Evolutionary conservation across 2,329 filamentous ascomycete species (phyloP), one percentile per base, ranked within the genome.

Genomic region (Zasmidium cellare): DNA sequence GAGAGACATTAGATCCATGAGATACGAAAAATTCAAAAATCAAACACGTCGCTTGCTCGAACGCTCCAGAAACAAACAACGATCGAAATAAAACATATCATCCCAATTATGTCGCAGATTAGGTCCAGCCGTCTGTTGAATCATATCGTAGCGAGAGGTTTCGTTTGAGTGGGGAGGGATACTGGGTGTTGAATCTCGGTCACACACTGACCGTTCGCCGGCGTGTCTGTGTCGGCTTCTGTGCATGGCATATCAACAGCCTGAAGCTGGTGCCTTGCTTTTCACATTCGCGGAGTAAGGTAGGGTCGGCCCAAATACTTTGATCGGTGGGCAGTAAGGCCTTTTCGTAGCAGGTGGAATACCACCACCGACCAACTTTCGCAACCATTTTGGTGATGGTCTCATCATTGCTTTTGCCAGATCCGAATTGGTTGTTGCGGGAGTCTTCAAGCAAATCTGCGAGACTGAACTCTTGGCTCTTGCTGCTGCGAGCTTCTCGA

Each of bases 301-400:
- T 82, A 55, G 82, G 84, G 70, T 97, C 89, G 48, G 81, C 83
- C 88, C 92, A 97, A 65, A 97, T 90, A 72, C 89, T 88, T 59
- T 75, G 84, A 47, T 79, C 77, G 49, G 78, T 76, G 51, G 71
- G 67, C 9, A 72, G 70, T 3, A 80, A 66, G 28, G 77, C 72
- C 58, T 81, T 75, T 75, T 97, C 93, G 72, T 97, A 97, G 78
- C 93, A 97, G 53, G 89, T 86, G 9, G 86, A 90, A 75, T 96
- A 97, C 94, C 94, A 99, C 91, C 93, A 97, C 46, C 94, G 84
- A 1, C 92, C 93, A 11, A 97, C 93, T 62, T 87, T 88, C 16
- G 92, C 89, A 20, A 97, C 92, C 82, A 96, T 96, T 70, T 91
- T 92, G 14, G 91, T 91, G 70, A 97, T 96, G 64, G 86, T 88